Evolutionary conservation across 257 asterid species (phyloP), one percentile per base, ranked within the genome.

Genomic region (Vinca minor): DNA sequence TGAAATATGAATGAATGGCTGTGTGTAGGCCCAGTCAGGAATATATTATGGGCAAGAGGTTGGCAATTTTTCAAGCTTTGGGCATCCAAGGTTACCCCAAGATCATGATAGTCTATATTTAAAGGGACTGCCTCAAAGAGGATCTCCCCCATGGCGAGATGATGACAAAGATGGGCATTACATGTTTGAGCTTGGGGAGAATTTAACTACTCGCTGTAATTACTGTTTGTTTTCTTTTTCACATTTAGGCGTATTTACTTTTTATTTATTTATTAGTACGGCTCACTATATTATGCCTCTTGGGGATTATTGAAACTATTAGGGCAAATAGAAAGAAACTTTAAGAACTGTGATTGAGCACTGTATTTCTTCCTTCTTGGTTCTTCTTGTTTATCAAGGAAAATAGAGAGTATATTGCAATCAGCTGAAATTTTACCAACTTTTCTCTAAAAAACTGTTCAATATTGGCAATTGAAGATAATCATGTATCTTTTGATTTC

Each of bases 141-240:
- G 83, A 77, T 81, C 85, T 70, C 85, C 85, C 65, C 85, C 85
- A 17, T 66, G 78, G 81, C 78, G 85, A 73, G 81, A 81, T 50
- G 85, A 81, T 56, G 81, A 81, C 75, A 81, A 81, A 78, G 82
- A 81, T 77, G 85, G 85, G 71, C 83, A 81, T 81, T 81, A 77
- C 75, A 64, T 77, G 32, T 81, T 81, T 81, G 83, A 72, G 77
- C 83, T 81, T 78, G 85, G 85, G 66, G 85, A 81, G 75, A 81
- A 81, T 81, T 77, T 81, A 77, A 81, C 85, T 63, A 71, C 79
- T 70, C 85, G 83, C 76, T 81, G 85, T 81, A 81, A 81, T 77
- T 70, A 77, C 73, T 42, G 31, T 73, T 69, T 68, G 58, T 71
- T 72, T 44, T 45, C 65, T 66, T 73, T 62, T 59, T 64, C 59